phyloP scores from a whole-genome alignment of 192 early-diverging fungal species.

The Gaertneriomyces semiglobifer region DNA sequence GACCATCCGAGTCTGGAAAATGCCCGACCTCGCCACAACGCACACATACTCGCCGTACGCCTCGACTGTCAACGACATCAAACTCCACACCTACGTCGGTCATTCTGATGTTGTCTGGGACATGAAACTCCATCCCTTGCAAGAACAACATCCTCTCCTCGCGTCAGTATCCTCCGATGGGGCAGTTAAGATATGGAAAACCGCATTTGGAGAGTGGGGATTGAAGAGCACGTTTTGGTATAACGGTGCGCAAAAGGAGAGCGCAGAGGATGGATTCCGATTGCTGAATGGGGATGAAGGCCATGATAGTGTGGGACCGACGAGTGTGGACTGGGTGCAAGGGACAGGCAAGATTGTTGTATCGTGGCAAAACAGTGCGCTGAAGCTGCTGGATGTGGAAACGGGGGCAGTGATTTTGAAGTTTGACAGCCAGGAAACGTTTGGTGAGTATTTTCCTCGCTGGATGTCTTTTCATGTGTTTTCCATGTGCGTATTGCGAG shows the following conservation, averaged over 20 bases:
- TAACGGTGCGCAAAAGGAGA: slow-evolving; percentile 15
- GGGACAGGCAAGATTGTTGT: slow-evolving; percentile 61
- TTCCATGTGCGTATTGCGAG: too few species aligned
- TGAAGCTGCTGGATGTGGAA: slow-evolving; percentile 76
- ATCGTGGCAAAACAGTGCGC: slow-evolving; percentile 57
- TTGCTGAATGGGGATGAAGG: slow-evolving; percentile 5
- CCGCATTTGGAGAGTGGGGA: slow-evolving; percentile 22
- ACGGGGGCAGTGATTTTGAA: slow-evolving; percentile 57
- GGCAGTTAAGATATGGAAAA: slow-evolving; percentile 78
- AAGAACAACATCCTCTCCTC: slow-evolving; percentile 48
- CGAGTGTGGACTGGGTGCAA: slow-evolving; percentile 65
- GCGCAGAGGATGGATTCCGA: neutral
- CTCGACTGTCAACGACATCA: slow-evolving; percentile 23
- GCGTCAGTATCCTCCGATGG: slow-evolving; percentile 78
- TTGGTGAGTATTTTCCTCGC: slow-evolving; percentile 48
- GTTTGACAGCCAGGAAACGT: slow-evolving; percentile 57
- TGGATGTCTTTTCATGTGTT: too few species aligned
- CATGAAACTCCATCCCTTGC: slow-evolving; percentile 62
- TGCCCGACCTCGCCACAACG: slow-evolving; percentile 49
- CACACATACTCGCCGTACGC: slow-evolving; percentile 54
- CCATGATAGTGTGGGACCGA: slow-evolving; percentile 42
- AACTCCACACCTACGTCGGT: slow-evolving; percentile 63
- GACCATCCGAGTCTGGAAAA: slow-evolving; percentile 62
- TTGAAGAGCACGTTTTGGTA: slow-evolving; percentile 41
- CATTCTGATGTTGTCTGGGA: slow-evolving; percentile 89